A percentile compares a stretch with the other conserved stretches of the same genome.
phyloP scores from a whole-genome alignment of 495 filamentous ascomycete species.

The Thermothielavioides terrestris region DNA sequence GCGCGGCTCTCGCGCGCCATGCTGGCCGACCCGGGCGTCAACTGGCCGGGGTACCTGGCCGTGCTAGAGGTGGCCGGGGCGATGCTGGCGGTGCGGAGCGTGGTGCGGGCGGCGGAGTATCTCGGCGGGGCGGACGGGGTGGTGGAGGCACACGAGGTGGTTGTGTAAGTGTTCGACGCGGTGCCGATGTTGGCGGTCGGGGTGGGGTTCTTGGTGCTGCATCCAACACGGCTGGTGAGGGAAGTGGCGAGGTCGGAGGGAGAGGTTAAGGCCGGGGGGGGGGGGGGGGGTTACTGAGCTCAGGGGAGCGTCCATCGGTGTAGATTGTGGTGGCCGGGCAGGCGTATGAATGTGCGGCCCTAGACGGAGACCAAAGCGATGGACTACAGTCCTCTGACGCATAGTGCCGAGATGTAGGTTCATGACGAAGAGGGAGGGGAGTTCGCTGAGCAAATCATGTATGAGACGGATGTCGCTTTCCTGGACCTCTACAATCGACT shows the following conservation, averaged over 20 bases:
- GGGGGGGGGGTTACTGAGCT: neutral
- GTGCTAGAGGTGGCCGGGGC: neutral
- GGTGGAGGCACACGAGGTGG: neutral
- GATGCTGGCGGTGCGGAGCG: neutral
- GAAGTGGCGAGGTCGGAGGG: neutral
- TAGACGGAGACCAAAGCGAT: too few relatives aligned
- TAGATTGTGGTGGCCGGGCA: too few relatives aligned
- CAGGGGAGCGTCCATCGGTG: too few relatives aligned
- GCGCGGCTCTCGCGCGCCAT: neutral
- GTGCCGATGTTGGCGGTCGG: neutral
- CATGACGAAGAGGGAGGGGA: too few relatives aligned
- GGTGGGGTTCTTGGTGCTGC: slow-evolving; percentile 1
- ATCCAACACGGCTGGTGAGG: neutral
- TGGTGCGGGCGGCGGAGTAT: neutral
- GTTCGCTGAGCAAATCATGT: too few relatives aligned
- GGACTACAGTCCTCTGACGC: too few relatives aligned
- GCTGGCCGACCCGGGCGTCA: neutral
- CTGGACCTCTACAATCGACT: too few relatives aligned
- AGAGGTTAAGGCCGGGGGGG: neutral
- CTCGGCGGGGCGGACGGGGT: neutral
- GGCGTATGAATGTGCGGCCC: too few relatives aligned
- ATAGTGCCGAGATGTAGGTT: too few relatives aligned
- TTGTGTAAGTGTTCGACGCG: slow-evolving; percentile 3
- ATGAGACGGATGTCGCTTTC: too few relatives aligned
- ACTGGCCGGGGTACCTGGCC: neutral